phyloP scores from a whole-genome alignment of 1,284 basidiomycete species.

The Flammula alnicola region DNA sequence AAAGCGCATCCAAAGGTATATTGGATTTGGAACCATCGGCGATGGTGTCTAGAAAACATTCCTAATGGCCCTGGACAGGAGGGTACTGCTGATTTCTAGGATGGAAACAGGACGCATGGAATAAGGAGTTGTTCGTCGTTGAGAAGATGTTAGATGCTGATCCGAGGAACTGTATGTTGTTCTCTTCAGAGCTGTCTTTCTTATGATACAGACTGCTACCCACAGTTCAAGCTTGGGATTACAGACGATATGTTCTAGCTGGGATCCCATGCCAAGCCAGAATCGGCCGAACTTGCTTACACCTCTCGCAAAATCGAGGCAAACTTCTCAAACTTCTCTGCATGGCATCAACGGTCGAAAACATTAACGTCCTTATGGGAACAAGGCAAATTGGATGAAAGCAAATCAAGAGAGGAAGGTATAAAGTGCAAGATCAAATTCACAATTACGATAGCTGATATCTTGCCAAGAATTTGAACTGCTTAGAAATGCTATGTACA shows the following conservation, averaged over 20 bases:
- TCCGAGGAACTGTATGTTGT: slow-evolving; percentile 82
- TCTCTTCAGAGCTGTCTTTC: not conserved
- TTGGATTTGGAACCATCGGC: slow-evolving; percentile 96
- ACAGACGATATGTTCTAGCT: slow-evolving; percentile 82
- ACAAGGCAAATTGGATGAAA: slow-evolving; percentile 51
- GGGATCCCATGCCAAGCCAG: slow-evolving; percentile 63
- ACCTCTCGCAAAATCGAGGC: slow-evolving; percentile 91
- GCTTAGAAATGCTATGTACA: slow-evolving; percentile 93
- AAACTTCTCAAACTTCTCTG: slow-evolving; percentile 98
- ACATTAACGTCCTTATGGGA: slow-evolving; percentile 76
- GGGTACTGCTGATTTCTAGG: slow-evolving; percentile 50
- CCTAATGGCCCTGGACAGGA: slow-evolving; percentile 65
- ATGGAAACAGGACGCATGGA: slow-evolving; percentile 83
- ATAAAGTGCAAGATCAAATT: slow-evolving; percentile 24
- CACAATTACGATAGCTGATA: not conserved
- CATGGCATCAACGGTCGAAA: slow-evolving; percentile 97
- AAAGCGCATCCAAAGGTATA: slow-evolving; percentile 91
- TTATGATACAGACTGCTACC: not conserved
- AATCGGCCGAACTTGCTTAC: slow-evolving; percentile 73
- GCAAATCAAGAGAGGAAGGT: slow-evolving; percentile 70
- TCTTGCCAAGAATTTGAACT: slow-evolving; percentile 80
- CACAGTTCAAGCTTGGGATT: slow-evolving; percentile 91
- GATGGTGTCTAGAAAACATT: slow-evolving; percentile 89
- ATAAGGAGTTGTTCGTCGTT: slow-evolving; percentile 81
- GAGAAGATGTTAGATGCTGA: slow-evolving; percentile 91